A percentile compares a stretch with the other conserved stretches of the same genome.
Evolutionary conservation across 176 grass and related monocot species (phyloP).

Genomic region (Lolium multiflorum): DNA sequence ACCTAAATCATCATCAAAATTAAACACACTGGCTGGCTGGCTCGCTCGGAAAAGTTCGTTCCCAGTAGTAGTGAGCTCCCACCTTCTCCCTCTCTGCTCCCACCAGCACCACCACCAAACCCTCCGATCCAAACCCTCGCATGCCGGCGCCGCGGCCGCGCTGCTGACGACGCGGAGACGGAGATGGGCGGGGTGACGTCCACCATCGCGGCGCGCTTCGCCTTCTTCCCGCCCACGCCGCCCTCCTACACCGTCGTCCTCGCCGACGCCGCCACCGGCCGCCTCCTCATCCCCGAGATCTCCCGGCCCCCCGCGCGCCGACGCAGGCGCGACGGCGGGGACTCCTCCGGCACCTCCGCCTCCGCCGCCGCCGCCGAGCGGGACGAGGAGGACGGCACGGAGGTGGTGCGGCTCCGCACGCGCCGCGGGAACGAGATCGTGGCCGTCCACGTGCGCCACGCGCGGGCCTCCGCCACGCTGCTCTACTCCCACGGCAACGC

Average conservation of each 20-base stretch:
- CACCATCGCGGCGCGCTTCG: slow-evolving; percentile 85
- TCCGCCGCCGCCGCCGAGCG: slow-evolving; percentile 24
- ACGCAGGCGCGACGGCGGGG: slow-evolving; percentile 49
- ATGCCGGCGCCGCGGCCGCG: slow-evolving; percentile 50
- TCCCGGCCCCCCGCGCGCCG: slow-evolving; percentile 40
- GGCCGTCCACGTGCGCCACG: slow-evolving; percentile 61
- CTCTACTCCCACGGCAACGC: slow-evolving; percentile 84
- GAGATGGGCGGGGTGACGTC: slow-evolving; percentile 90
- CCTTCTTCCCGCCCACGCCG: slow-evolving; percentile 93
- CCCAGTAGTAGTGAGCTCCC: slow-evolving; percentile 48
- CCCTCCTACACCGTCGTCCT: slow-evolving; percentile 82
- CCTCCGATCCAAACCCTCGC: slow-evolving; percentile 60
- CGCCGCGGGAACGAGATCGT: slow-evolving; percentile 76
- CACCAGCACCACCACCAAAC: slow-evolving; percentile 37
- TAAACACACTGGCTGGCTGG: neutral
- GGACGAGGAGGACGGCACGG: slow-evolving; percentile 50
- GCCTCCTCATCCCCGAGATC: slow-evolving; percentile 79
- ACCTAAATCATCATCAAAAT: slow-evolving; percentile 31
- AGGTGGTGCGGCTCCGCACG: slow-evolving; percentile 66
- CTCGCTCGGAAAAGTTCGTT: slow-evolving; percentile 3
- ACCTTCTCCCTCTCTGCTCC: neutral
- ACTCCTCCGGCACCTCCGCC: slow-evolving; percentile 11
- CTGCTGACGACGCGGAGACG: slow-evolving; percentile 31
- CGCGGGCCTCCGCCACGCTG: slow-evolving; percentile 62
- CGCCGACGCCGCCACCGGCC: slow-evolving; percentile 62